Evolutionary conservation across 768 basidiomycete genomes (phyloP), one percentile per base, ranked within the genome.

Genomic region (Mycena pura): DNA sequence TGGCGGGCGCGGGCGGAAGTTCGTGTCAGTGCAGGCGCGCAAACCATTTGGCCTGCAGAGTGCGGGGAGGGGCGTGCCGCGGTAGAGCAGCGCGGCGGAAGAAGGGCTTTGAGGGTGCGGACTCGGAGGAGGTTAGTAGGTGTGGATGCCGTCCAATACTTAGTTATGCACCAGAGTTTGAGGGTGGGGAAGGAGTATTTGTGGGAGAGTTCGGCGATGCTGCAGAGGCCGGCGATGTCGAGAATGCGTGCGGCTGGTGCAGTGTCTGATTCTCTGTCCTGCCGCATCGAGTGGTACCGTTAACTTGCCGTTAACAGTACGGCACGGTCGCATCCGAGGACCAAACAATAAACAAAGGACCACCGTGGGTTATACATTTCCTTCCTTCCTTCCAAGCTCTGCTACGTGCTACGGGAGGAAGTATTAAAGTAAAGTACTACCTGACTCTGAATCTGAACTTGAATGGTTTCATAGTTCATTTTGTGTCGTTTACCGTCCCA

Each of bases 131-230:
- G n/a, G n/a, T 72, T 70, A 47, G 68, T 63, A 27, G 67, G 64
- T 15, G 68, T 63, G 14, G 21, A 82, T 69, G 10, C 74, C 70
- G 9, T 70, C 64, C n/a, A n/a, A n/a, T n/a, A n/a, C n/a, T n/a
- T n/a, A n/a, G n/a, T n/a, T 41, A 77, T 55, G 19, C 78, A 76
- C 81, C 81, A 82, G 15, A 63, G 29, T 39, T 69, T 68, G 34
- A 78, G 72, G 19, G 73, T 59, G n/a, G 60, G 58, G 60, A 80
- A 75, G 44, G 73, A 70, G 66, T 80, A 82, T 62, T 72, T 72
- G 70, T 73, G 70, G n/a, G 80, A 72, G 21, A 78, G 71, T 60
- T 78, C 74, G 25, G 78, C 75, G 56, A 82, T 73, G 36, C 74
- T 74, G 28, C 80, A 70, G 8, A 82, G 66, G 22, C 73, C 70